phyloP scores from a whole-genome alignment of 1,284 basidiomycete species.

The Trametes pubescens region DNA sequence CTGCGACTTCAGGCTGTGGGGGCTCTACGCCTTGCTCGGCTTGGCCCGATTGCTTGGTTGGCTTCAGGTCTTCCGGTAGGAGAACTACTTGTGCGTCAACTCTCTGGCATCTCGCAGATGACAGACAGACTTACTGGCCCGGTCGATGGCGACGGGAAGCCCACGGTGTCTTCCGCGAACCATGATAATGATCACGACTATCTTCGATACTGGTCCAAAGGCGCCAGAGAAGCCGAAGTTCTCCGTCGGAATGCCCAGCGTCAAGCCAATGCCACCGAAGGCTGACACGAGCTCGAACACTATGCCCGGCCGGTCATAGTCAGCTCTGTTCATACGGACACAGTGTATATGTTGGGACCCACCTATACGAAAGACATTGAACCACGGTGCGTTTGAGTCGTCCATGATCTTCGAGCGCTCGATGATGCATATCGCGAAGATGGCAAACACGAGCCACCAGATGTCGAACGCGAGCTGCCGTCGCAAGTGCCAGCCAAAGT shows the following conservation, averaged over 20 bases:
- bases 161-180: constrained; percentile 67
- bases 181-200: constrained; percentile 68
- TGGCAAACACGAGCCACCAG: constrained; percentile 68
- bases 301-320: constrained; percentile 22
- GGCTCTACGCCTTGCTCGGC: neutral
- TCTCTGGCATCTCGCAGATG: neutral
- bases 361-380: constrained; percentile 63
- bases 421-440: constrained; percentile 73
- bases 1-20: neutral
- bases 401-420: constrained; percentile 68
- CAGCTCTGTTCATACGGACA: neutral
- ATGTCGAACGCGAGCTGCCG: constrained; percentile 72
- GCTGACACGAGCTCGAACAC: constrained; percentile 66
- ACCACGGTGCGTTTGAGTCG: constrained; percentile 61
- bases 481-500: constrained; percentile 69
- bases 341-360: neutral
- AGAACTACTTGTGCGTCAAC: constrained; percentile 3
- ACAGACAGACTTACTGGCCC: constrained; percentile 43
- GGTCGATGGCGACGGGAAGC: constrained; percentile 58
- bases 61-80: constrained; percentile 18
- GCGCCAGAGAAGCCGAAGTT: constrained; percentile 57
- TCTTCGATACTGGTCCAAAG: constrained; percentile 61
- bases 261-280: constrained; percentile 66
- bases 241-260: constrained; percentile 56
- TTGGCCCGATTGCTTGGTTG: constrained; percentile 8